Base-by-base conservation (phyloP, 202 grass and related monocot species). In the Musa balbisiana region DNA sequence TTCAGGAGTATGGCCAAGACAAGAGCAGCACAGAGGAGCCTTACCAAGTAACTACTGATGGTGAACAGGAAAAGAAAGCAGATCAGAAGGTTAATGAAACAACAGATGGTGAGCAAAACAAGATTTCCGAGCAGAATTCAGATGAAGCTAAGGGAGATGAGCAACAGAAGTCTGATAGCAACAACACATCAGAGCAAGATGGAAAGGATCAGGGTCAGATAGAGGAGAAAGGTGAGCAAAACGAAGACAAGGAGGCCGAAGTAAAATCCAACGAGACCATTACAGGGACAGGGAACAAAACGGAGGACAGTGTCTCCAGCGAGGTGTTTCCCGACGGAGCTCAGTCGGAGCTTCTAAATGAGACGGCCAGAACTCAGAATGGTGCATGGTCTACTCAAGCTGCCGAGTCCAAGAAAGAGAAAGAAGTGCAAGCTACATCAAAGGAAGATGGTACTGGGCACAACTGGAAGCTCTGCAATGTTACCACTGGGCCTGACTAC, bases 311-410 rank as follows among this genome's bases (percentile, higher is more conserved):
- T 12, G 58, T 23, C 15, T 55, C 27, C 21, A 67, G 17, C 33
- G 92, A 85, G 71, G 71, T 80, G n/a, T 83, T 88, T 53, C 87
- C 88, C 22, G 90, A 83, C 73, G 87, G 52, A 3, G 66, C 85
- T 53, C 79, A 94, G 62, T 89, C 83, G 0, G 95, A 94, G 64
- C 83, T 99, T 1, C 77, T 94, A 12, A 92, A 79, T 27, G 95
- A 92, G 83, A 92, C 33, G 5, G 33, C 79, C 2, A 85, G 69
- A 25, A 83, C 87, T 9, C 87, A 94, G 83, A 88, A 90, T 76
- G 83, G 91, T 51, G 91, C 89, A 22, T 99, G 90, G 83, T 82
- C 95, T 26, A 99, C 95, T 54, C 95, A 99, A 80, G 83, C 86
- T 0, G 83, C 83, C 0, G 87, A 95, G 77, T 99, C 91, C 51